phyloP scores from a whole-genome alignment of 139 green algal species.

The Micromonas commoda region DNA sequence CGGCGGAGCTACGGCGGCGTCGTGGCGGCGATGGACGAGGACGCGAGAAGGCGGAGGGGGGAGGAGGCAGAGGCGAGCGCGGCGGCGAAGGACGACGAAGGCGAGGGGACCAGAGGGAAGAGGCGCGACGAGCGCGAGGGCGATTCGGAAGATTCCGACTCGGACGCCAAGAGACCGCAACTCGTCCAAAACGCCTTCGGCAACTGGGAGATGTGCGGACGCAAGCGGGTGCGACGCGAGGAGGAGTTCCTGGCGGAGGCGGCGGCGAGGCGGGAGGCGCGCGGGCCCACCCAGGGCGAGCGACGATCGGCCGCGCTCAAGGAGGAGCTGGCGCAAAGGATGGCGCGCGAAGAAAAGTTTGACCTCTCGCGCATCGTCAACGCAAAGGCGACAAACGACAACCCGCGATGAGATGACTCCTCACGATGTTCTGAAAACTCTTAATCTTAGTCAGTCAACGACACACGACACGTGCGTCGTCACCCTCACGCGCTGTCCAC shows the following conservation, averaged over 20 bases:
- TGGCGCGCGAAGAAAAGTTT: too few relatives aligned
- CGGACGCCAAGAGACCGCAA: background rate
- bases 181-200: background rate
- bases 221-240: background rate
- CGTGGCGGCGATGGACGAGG: background rate
- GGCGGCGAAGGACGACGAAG: background rate
- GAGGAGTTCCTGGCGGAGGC: background rate
- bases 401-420: too few relatives aligned
- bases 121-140: too few relatives aligned
- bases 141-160: background rate
- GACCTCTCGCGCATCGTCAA: too few relatives aligned
- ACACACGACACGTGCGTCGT: too few relatives aligned
- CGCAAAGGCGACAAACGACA: too few relatives aligned
- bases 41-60: background rate
- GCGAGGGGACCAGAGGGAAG: too few relatives aligned
- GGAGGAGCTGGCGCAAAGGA: background rate
- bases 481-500: background rate
- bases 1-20: too few relatives aligned
- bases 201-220: background rate
- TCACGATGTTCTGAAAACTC: too few relatives aligned
- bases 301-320: background rate
- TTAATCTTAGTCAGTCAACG: too few relatives aligned
- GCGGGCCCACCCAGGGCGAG: background rate
- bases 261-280: background rate
- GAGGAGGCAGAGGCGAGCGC: too few relatives aligned